These are phyloP conservation scores for Heteromeles arbutifolia DNA, from an alignment of 306 rosid species.

Conservation along the genomic window DNA sequence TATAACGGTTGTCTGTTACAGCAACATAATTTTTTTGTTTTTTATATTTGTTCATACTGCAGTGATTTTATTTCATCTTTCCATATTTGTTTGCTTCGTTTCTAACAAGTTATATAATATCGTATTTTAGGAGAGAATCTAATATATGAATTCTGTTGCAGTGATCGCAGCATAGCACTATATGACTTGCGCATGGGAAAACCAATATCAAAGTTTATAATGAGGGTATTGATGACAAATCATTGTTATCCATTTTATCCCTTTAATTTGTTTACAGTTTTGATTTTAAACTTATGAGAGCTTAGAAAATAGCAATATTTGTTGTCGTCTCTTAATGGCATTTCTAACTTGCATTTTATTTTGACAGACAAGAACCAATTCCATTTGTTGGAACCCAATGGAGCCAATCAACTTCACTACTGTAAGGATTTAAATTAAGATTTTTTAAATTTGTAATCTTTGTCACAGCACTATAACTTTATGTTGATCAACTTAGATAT, in stretches of 20 bases:
- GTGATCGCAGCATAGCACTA: conserved; percentile 80
- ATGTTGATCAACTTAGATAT: neutral
- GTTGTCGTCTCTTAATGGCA: neutral
- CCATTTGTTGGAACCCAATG: conserved; percentile 93
- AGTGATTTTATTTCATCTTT: neutral
- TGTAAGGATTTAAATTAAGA: conserved; percentile 46
- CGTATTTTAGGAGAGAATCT: neutral
- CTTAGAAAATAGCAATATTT: neutral
- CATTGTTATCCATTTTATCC: neutral
- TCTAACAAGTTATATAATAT: neutral
- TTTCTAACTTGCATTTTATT: conserved; percentile 30
- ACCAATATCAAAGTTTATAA: conserved; percentile 56
- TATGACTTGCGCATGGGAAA: conserved; percentile 78
- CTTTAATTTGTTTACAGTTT: neutral
- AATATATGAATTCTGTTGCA: conserved; percentile 18
- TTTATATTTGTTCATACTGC: neutral
- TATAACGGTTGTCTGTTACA: neutral
- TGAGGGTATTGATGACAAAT: conserved; percentile 52
- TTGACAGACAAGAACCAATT: conserved; percentile 77
- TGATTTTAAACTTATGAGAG: neutral
- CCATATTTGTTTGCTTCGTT: neutral
- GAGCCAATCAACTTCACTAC: conserved; percentile 92
- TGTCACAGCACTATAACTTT: neutral
- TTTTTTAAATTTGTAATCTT: neutral
- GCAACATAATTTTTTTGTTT: neutral